Percentiles rank a stretch among this genome's conserved stretches.
These are phyloP conservation scores for Keqinozyma sinolaborantium DNA, from an alignment of 1,139 yeast species.

Conservation along the genomic window DNA sequence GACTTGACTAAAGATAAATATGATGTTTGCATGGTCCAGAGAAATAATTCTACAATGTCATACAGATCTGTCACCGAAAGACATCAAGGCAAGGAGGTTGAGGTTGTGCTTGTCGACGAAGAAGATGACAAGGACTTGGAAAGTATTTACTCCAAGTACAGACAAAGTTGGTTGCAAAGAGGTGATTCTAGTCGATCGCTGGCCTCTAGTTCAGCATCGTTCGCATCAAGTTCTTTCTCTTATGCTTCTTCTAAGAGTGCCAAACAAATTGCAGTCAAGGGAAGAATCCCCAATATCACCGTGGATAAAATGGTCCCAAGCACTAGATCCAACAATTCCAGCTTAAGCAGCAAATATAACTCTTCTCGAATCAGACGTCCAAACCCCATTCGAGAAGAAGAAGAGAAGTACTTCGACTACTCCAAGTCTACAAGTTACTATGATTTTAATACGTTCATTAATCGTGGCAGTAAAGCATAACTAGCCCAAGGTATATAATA, in stretches of 20 bases:
- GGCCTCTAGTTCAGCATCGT: slow-evolving; percentile 7
- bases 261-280: neutral
- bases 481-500: slow-evolving; percentile 1
- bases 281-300: neutral
- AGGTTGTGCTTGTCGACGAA: slow-evolving; percentile 44
- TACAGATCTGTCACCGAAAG: slow-evolving; percentile 40
- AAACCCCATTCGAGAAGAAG: slow-evolving; percentile 3
- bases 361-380: slow-evolving; percentile 18
- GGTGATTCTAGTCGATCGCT: slow-evolving; percentile 15
- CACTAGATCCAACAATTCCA: slow-evolving; percentile 5
- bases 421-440: slow-evolving; percentile 17
- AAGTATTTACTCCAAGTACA: slow-evolving; percentile 45
- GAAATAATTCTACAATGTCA: slow-evolving; percentile 32
- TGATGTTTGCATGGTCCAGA: slow-evolving; percentile 32
- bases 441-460: slow-evolving; percentile 38
- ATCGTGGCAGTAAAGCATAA: no score
- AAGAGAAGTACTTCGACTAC: slow-evolving; percentile 27
- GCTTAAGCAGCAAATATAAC: slow-evolving; percentile 13
- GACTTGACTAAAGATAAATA: slow-evolving; percentile 42
- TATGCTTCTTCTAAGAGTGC: slow-evolving; percentile 14
- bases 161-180: slow-evolving; percentile 27
- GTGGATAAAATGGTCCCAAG: slow-evolving; percentile 1
- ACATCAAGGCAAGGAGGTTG: slow-evolving; percentile 41
- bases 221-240: slow-evolving; percentile 14
- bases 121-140: slow-evolving; percentile 26